phyloP scores from a whole-genome alignment of 2,329 filamentous ascomycete genomes.

The Hawksworthiomyces lignivorus region DNA sequence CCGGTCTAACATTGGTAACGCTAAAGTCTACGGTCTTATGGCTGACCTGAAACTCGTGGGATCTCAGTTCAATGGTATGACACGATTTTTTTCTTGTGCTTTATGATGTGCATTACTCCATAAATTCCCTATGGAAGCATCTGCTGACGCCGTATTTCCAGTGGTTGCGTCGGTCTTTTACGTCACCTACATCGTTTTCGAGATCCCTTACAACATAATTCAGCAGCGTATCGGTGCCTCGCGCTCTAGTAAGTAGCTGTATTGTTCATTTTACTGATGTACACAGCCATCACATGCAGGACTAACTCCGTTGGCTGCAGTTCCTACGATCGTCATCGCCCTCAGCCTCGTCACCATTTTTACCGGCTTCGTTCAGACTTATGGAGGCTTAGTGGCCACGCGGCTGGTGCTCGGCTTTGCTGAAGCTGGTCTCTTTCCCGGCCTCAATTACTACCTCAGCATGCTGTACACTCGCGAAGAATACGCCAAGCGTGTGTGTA shows the following conservation, averaged over 20 bases:
- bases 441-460: constrained; percentile 40
- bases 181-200: constrained; percentile 44
- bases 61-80: no score
- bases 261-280: no score
- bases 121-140: constrained; percentile 49
- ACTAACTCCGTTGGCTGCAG: no score
- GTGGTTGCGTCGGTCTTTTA: constrained; percentile 46
- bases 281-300: no score
- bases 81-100: no score
- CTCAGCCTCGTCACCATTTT: constrained; percentile 50
- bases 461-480: constrained; percentile 8
- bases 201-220: constrained; percentile 54
- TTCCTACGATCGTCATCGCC: constrained; percentile 8
- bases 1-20: constrained; percentile 8
- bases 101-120: no score
- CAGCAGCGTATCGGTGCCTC: constrained; percentile 31
- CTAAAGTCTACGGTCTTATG: constrained; percentile 51
- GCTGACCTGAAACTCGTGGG: constrained; percentile 29
- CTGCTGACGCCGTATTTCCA: constrained; percentile 41
- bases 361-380: constrained; percentile 49
- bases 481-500: constrained; percentile 24
- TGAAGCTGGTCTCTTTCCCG: constrained; percentile 54
- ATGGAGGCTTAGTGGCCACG: constrained; percentile 45
- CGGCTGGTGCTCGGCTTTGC: constrained; percentile 50
- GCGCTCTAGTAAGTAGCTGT: no score